Evolutionary conservation across 2,329 filamentous ascomycete species (phyloP).

Genomic region (Botryosphaeria dothidea): DNA sequence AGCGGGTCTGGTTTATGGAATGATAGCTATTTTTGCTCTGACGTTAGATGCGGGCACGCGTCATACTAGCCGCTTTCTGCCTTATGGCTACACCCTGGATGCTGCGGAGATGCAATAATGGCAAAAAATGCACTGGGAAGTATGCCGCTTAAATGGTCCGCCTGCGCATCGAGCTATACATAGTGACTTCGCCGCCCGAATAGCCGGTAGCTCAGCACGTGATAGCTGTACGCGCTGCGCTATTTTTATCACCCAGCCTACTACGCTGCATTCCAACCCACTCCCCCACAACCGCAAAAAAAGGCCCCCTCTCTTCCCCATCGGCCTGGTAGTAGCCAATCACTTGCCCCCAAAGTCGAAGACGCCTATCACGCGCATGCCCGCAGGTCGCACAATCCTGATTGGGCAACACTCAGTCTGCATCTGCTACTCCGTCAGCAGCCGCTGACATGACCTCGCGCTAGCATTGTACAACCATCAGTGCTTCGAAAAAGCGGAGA

Average conservation of each 20-base stretch:
- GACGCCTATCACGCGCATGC: slow-evolving; percentile 10
- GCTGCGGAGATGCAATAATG: background rate
- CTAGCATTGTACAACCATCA: slow-evolving; percentile 8
- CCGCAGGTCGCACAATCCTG: background rate
- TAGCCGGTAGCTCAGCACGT: background rate
- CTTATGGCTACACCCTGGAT: background rate
- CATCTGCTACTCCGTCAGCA: slow-evolving; percentile 18
- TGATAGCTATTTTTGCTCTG: slow-evolving; percentile 13
- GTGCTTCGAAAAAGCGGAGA: slow-evolving; percentile 9
- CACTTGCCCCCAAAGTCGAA: background rate
- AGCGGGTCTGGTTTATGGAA: background rate
- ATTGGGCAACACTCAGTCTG: slow-evolving; percentile 5
- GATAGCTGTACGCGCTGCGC: background rate
- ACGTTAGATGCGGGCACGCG: background rate
- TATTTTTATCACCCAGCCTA: slow-evolving; percentile 15
- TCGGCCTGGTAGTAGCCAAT: background rate
- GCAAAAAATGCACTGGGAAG: background rate
- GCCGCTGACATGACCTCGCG: slow-evolving; percentile 18
- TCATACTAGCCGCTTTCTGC: background rate
- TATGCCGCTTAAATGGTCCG: background rate
- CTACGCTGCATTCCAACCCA: slow-evolving; percentile 1
- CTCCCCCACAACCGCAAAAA: background rate
- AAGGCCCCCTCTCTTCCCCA: background rate
- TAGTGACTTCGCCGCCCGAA: background rate
- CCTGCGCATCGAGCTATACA: background rate